Base-by-base conservation (phyloP, 2,329 filamentous ascomycete genomes). In the Alternaria ethzedia region DNA sequence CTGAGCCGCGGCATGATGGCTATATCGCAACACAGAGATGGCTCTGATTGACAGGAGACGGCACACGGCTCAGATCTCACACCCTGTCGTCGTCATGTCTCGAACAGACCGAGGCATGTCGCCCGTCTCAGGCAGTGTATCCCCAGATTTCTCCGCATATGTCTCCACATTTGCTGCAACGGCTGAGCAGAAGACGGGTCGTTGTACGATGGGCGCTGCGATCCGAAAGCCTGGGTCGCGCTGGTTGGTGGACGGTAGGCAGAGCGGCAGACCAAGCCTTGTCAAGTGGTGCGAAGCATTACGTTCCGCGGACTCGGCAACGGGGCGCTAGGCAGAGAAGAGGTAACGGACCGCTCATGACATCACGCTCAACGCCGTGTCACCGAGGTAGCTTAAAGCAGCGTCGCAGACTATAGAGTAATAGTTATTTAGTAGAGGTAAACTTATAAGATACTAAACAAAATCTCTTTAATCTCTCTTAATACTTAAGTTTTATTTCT, bases 41-140 rank as follows among this genome's bases (percentile, higher is more conserved):
- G 23, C 36, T 23, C 11, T 21, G 21, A 11, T 51, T 10, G 9
- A 20, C 20, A 13, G 11, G n/a, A 20, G 13, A 49, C 58, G 58
- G 51, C 44, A 50, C 49, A 20, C 41, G 13, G 12, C 30, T 13
- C 11, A 41, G 6, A n/a, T 3, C 11, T 6, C 36, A 13, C 21
- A 45, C 51, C 46, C 23, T 50, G 12, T 49, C 49, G 54, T 61
- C 66, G 59, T 68, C 61, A 60, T 61, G 45, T 13, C 44, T 13
- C 45, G 11, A 52, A 30, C 28, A 26, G 41, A 30, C 58, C 61
- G 58, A 66, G 64, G 61, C 58, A 57, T 25, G 8, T 52, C 21
- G 20, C 51, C 36, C 45, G n/a, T 30, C 25, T 43, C 54, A 20
- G 23, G 28, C 28, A 13, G 13, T 1, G 32, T 15, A 45, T 57